Percentiles rank a stretch among this genome's conserved stretches.
phyloP scores from a whole-genome alignment of 78 protist species.

The Dictyostelium firmibasis region DNA sequence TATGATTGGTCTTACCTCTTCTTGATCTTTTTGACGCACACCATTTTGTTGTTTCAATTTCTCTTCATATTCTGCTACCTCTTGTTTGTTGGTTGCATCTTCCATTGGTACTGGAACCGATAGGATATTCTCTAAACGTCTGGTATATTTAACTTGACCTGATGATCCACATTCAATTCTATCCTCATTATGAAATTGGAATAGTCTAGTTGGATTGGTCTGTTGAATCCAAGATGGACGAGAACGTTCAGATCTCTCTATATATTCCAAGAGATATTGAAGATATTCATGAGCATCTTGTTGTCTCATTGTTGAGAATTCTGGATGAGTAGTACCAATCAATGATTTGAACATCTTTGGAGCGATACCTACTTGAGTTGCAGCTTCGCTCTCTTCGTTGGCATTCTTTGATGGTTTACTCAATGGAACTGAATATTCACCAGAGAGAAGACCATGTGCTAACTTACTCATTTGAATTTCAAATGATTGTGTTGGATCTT shows the following conservation, averaged over 20 bases:
- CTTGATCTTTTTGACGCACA: background rate
- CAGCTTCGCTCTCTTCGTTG: constrained; percentile 13
- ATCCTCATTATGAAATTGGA: constrained; percentile 69
- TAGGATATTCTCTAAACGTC: constrained; percentile 48
- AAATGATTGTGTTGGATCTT: constrained; percentile 37
- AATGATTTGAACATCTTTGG: constrained; percentile 91
- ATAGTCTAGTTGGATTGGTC: constrained; percentile 28
- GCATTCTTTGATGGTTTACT: background rate
- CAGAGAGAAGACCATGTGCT: constrained; percentile 83
- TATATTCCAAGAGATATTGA: constrained; percentile 59
- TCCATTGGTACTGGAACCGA: constrained; percentile 78
- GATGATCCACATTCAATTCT: constrained; percentile 79
- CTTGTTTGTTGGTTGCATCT: constrained; percentile 55
- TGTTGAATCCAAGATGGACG: constrained; percentile 55
- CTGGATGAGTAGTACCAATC: constrained; percentile 87
- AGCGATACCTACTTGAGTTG: constrained; percentile 83
- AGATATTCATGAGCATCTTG: constrained; percentile 95
- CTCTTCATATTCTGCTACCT: constrained; percentile 32
- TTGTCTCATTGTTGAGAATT: constrained; percentile 88
- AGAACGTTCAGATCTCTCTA: constrained; percentile 58
- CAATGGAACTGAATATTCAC: constrained; percentile 78
- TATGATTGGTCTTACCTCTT: constrained; percentile 77
- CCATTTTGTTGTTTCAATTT: background rate
- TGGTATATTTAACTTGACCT: constrained; percentile 79
- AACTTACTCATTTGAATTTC: constrained; percentile 86